Percentiles rank a stretch among this genome's conserved stretches.
These are phyloP conservation scores for Suaeda aralocaspica DNA, from an alignment of 148 eudicot genomes.

Conservation along the genomic window DNA sequence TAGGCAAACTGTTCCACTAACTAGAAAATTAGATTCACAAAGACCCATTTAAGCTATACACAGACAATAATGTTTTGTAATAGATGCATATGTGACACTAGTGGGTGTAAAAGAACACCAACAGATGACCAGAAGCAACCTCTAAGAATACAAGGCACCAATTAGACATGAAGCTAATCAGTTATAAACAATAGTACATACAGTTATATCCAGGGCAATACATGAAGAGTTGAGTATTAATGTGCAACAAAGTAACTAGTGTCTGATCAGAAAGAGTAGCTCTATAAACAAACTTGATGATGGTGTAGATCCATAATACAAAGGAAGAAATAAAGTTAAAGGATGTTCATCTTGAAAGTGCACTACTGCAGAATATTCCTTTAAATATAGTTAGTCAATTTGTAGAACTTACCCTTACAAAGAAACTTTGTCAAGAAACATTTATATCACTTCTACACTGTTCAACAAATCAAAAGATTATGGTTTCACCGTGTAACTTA, in stretches of 20 bases:
- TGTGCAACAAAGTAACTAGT: not conserved
- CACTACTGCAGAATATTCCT: not conserved
- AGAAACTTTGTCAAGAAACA: too few species aligned
- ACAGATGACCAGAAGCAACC: slow-evolving; percentile 2
- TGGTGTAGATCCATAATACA: not conserved
- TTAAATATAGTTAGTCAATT: too few species aligned
- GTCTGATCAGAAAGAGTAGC: too few species aligned
- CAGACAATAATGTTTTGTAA: not conserved
- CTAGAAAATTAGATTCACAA: not conserved
- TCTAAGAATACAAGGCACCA: not conserved
- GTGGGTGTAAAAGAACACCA: not conserved
- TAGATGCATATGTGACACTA: not conserved
- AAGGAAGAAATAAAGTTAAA: not conserved
- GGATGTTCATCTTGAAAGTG: not conserved
- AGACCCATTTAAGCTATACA: not conserved
- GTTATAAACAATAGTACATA: not conserved
- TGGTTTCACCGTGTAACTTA: not conserved
- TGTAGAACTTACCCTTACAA: too few species aligned
- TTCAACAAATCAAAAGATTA: too few species aligned
- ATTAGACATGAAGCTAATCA: not conserved
- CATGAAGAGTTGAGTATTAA: not conserved
- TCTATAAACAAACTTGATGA: too few species aligned
- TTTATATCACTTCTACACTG: not conserved
- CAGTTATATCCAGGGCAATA: not conserved
- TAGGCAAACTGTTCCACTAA: not conserved